Conservation (phyloP, 148 eudicot genomes). For the Vaccinium corymbosum region DNA sequence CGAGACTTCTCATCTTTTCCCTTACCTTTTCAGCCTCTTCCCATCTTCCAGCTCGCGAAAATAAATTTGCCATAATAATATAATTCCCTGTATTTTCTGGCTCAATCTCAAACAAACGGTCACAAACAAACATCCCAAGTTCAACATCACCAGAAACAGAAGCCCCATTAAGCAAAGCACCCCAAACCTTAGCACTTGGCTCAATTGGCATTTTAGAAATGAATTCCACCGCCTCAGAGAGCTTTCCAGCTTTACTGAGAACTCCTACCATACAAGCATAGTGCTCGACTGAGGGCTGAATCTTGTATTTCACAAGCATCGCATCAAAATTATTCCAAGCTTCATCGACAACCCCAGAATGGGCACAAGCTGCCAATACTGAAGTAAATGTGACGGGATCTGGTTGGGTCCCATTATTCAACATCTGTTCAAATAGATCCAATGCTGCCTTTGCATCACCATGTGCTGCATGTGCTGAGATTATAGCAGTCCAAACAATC, state of each 20-base stretch:
- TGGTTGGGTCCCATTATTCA: slow-evolving; percentile 39
- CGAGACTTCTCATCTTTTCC: slow-evolving; percentile 30
- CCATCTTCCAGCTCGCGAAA: slow-evolving; percentile 51
- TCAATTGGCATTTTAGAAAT: slow-evolving; percentile 48
- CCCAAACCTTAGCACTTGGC: slow-evolving; percentile 54
- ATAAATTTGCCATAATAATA: slow-evolving; percentile 52
- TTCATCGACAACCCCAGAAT: slow-evolving; percentile 43
- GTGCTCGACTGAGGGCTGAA: slow-evolving; percentile 55
- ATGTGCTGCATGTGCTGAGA: slow-evolving; percentile 54
- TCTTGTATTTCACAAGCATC: slow-evolving; percentile 37
- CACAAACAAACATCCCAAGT: slow-evolving; percentile 43
- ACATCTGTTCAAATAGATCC: slow-evolving; percentile 42
- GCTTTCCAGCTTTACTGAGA: slow-evolving; percentile 48
- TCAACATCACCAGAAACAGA: slow-evolving; percentile 51
- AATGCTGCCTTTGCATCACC: slow-evolving; percentile 48
- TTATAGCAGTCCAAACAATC: slow-evolving; percentile 67
- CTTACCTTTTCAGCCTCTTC: slow-evolving; percentile 50
- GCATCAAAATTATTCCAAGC: slow-evolving; percentile 47
- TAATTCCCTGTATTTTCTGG: slow-evolving; percentile 51
- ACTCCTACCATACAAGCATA: slow-evolving; percentile 65
- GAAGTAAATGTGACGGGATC: slow-evolving; percentile 60
- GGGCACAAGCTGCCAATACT: slow-evolving; percentile 60
- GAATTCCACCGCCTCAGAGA: slow-evolving; percentile 44
- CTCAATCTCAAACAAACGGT: slow-evolving; percentile 45
- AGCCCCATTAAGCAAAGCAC: slow-evolving; percentile 56